Conservation (phyloP, 2,329 filamentous ascomycete genomes). For the Whalleya microplaca region DNA sequence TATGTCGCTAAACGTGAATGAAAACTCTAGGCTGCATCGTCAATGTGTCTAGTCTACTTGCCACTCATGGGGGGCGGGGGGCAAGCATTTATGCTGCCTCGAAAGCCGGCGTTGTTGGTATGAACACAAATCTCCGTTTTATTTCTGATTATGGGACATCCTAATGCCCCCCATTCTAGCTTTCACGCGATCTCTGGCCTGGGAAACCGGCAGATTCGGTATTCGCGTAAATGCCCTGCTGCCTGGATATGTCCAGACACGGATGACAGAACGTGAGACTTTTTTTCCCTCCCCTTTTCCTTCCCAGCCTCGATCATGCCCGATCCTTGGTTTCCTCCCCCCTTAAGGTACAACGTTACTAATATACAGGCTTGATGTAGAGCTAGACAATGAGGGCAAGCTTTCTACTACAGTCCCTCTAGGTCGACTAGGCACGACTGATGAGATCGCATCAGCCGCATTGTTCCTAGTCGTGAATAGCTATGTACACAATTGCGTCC, state of each 20-base stretch:
- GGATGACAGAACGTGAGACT: slow-evolving; percentile 71
- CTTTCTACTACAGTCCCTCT: slow-evolving; percentile 61
- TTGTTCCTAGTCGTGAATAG: slow-evolving; percentile 76
- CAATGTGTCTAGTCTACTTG: slow-evolving; percentile 80
- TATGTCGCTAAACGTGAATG: not conserved
- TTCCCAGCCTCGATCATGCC: slow-evolving; percentile 11
- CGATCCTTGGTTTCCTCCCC: slow-evolving; percentile 4
- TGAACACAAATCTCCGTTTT: slow-evolving; percentile 12
- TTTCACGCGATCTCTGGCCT: slow-evolving; percentile 69
- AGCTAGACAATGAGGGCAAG: slow-evolving; percentile 31
- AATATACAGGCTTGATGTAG: slow-evolving; percentile 44
- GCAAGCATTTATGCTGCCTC: slow-evolving; percentile 76
- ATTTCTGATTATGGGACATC: slow-evolving; percentile 11
- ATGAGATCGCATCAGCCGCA: slow-evolving; percentile 82
- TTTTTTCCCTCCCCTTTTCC: slow-evolving; percentile 29
- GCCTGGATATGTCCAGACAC: slow-evolving; percentile 81
- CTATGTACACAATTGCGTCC: slow-evolving; percentile 84
- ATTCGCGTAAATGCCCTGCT: slow-evolving; percentile 81
- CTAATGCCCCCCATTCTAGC: slow-evolving; percentile 46
- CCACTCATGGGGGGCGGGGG: slow-evolving; percentile 68
- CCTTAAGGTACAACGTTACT: slow-evolving; percentile 30
- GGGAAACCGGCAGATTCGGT: slow-evolving; percentile 61
- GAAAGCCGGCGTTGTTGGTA: slow-evolving; percentile 79
- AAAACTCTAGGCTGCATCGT: slow-evolving; percentile 66
- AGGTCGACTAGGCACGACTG: slow-evolving; percentile 65